phyloP scores from a whole-genome alignment of 371 early-diverging fungal genomes.

The Mucor saturninus region DNA sequence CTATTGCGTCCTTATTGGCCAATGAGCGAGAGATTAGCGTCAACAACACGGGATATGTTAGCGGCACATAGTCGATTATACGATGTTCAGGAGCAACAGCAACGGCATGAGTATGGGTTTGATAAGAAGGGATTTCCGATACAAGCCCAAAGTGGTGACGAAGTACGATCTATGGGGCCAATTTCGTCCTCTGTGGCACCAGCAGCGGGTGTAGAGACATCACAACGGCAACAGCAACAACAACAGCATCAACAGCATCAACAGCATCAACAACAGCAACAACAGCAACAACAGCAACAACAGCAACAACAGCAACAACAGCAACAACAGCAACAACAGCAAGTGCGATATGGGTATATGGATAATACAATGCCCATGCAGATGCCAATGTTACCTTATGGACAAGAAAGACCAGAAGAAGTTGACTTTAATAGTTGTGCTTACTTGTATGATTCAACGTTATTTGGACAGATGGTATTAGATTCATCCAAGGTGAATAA shows the following conservation, averaged over 20 bases:
- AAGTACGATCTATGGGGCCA: too few relatives aligned
- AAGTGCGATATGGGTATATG: not conserved
- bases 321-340: not conserved
- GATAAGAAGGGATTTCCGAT: not conserved
- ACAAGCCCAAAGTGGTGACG: not conserved
- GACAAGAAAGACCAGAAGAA: conserved; percentile 5
- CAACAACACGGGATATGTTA: conserved; percentile 45
- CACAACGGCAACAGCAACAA: not conserved
- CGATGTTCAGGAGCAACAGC: conserved; percentile 29
- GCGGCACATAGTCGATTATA: conserved; percentile 46
- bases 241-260: too few relatives aligned
- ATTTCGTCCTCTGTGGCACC: too few relatives aligned
- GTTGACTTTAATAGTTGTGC: conserved; percentile 50
- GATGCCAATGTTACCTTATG: not conserved
- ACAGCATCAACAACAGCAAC: not conserved
- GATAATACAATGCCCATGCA: not conserved
- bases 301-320: conserved; percentile 1
- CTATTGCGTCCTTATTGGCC: conserved; percentile 46
- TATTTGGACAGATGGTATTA: conserved; percentile 56
- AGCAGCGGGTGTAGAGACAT: not conserved
- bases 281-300: not conserved
- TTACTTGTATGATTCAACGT: conserved; percentile 44
- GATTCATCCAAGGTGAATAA: conserved; percentile 15
- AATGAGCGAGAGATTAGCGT: conserved; percentile 46
- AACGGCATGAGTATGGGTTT: conserved; percentile 9